A percentile compares a stretch with the other conserved stretches of the same genome.
Conservation (phyloP, 345 rosid genomes). For the Salix udensis region DNA sequence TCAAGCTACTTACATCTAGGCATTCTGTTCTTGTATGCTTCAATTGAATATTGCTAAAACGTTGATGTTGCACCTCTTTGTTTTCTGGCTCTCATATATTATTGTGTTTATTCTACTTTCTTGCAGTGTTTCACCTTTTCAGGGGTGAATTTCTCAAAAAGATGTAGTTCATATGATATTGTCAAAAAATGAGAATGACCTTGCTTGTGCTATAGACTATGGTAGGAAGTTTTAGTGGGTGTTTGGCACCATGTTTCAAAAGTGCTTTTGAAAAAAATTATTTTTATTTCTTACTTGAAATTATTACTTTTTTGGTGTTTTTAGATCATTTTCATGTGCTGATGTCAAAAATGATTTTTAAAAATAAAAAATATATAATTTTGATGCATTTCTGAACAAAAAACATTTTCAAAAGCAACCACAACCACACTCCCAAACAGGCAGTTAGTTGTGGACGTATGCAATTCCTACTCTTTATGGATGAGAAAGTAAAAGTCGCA, state of each 20-base stretch:
- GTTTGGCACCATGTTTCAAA: too few relatives aligned
- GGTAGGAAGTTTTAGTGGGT: background rate
- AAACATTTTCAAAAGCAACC: too few relatives aligned
- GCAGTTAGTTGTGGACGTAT: background rate
- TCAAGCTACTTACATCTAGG: background rate
- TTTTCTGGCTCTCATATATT: background rate
- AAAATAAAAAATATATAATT: too few relatives aligned
- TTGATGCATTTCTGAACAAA: too few relatives aligned
- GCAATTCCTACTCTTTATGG: background rate
- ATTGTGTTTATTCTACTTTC: background rate
- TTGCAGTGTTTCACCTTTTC: background rate
- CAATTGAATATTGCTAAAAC: background rate
- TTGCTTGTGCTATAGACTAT: background rate
- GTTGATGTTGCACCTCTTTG: background rate
- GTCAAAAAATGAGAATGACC: background rate
- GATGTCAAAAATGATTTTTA: too few relatives aligned
- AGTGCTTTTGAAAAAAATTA: too few relatives aligned
- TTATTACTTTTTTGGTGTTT: too few relatives aligned
- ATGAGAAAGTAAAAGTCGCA: background rate
- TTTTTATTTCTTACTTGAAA: too few relatives aligned
- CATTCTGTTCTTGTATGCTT: background rate
- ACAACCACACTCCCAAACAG: too few relatives aligned
- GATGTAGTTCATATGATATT: background rate
- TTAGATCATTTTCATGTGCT: too few relatives aligned
- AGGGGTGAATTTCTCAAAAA: background rate